phyloP scores from a whole-genome alignment of 2,329 filamentous ascomycete genomes.

The Ceratocystis albifundus region DNA sequence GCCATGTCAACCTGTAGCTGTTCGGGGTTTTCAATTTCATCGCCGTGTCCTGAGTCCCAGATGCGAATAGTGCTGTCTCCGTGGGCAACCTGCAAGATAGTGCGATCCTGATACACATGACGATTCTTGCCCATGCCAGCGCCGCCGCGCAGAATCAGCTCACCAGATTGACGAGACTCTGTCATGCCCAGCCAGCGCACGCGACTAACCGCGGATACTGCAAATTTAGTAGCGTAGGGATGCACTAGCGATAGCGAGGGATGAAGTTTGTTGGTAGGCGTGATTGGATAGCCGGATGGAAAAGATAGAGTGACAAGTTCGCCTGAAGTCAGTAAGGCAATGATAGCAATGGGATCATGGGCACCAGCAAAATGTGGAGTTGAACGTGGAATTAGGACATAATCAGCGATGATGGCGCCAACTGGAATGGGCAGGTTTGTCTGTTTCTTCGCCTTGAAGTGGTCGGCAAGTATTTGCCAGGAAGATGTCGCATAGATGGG shows the following conservation, averaged over 20 bases:
- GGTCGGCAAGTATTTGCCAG: constrained; percentile 69
- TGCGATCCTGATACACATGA: constrained; percentile 70
- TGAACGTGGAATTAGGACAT: constrained; percentile 67
- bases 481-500: constrained; percentile 84
- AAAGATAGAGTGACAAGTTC: constrained; percentile 86
- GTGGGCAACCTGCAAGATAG: constrained; percentile 75
- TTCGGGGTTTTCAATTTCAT: constrained; percentile 79
- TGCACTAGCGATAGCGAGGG: constrained; percentile 79
- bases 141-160: constrained; percentile 67
- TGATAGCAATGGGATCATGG: constrained; percentile 78
- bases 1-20: constrained; percentile 79
- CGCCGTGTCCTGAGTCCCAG: constrained; percentile 85
- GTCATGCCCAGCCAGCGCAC: constrained; percentile 79
- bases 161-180: constrained; percentile 71
- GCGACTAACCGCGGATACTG: constrained; percentile 63
- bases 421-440: constrained; percentile 62
- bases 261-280: constrained; percentile 84
- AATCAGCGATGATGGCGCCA: constrained; percentile 65
- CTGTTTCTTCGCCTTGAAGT: constrained; percentile 67
- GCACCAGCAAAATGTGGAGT: constrained; percentile 80
- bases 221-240: constrained; percentile 67
- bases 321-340: constrained; percentile 70
- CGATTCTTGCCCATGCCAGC: constrained; percentile 57
- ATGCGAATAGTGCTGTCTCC: constrained; percentile 83
- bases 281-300: constrained; percentile 80